Evolutionary conservation across 2,329 filamentous ascomycete species (phyloP).

Genomic region (Apiospora malaysiana): DNA sequence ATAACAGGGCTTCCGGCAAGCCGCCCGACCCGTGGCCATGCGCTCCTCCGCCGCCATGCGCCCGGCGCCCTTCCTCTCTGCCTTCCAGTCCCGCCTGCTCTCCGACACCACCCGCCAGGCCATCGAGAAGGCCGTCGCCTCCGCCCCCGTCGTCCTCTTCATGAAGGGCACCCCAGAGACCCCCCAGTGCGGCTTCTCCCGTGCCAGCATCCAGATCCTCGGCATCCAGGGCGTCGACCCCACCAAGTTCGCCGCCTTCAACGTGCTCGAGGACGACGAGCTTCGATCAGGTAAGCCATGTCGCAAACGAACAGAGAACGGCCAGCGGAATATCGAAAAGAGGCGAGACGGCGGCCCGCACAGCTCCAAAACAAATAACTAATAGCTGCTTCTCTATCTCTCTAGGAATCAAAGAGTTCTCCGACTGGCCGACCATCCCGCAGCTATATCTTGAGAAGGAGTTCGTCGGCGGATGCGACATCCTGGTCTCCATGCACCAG

Average conservation of each 20-base stretch:
- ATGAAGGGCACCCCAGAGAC: slow-evolving; percentile 99
- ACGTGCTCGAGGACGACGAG: slow-evolving; percentile 91
- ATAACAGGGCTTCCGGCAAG: slow-evolving; percentile 17
- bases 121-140: slow-evolving; percentile 88
- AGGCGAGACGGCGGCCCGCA: slow-evolving; percentile 21
- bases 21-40: slow-evolving; percentile 17
- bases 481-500: slow-evolving; percentile 95
- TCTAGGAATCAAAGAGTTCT: slow-evolving; percentile 96
- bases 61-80: slow-evolving; percentile 38
- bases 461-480: slow-evolving; percentile 97
- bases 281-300: slow-evolving; percentile 76
- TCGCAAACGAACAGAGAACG: neutral
- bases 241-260: slow-evolving; percentile 95
- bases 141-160: slow-evolving; percentile 93
- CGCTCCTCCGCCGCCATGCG: neutral
- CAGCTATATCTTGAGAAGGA: slow-evolving; percentile 96
- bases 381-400: neutral
- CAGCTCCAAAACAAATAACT: neutral
- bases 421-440: slow-evolving; percentile 98
- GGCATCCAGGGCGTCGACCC: slow-evolving; percentile 95
- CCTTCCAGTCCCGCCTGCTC: slow-evolving; percentile 67
- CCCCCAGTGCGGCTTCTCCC: slow-evolving; percentile 95
- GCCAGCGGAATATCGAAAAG: neutral
- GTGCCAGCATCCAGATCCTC: slow-evolving; percentile 92
- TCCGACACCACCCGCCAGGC: slow-evolving; percentile 80